phyloP scores from a whole-genome alignment of 2,329 filamentous ascomycete species.

The Didymella glomerata region DNA sequence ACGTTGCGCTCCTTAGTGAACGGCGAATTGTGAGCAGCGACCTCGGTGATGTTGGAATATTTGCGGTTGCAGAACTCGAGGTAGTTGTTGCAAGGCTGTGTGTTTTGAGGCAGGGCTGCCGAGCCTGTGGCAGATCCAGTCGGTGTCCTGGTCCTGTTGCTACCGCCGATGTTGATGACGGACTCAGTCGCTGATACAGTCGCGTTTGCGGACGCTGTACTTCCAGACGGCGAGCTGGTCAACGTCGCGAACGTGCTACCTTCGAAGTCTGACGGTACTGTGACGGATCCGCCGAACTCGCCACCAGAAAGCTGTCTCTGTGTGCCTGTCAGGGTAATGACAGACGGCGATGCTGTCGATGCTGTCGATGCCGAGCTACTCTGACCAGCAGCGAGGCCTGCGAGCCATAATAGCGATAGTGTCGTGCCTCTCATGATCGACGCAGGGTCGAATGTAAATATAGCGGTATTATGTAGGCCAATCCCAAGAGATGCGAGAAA shows the following conservation, averaged over 20 bases:
- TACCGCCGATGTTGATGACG: constrained; percentile 41
- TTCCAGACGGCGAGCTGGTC: constrained; percentile 26
- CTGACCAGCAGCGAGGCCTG: constrained; percentile 35
- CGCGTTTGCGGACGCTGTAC: constrained; percentile 32
- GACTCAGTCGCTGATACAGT: constrained; percentile 33
- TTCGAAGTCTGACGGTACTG: constrained; percentile 41
- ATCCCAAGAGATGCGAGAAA: constrained; percentile 5
- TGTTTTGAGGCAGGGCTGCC: constrained; percentile 47
- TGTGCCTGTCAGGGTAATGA: constrained; percentile 39
- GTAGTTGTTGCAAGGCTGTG: constrained; percentile 55
- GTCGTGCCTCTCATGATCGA: constrained; percentile 35
- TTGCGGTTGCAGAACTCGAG: constrained; percentile 51
- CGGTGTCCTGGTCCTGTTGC: constrained; percentile 38
- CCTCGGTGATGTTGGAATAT: constrained; percentile 55
- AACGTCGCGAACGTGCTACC: constrained; percentile 39
- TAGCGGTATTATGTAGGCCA: constrained; percentile 10
- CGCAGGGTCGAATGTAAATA: constrained; percentile 19
- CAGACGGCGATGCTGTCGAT: constrained; percentile 30
- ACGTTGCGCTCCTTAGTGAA: constrained; percentile 46
- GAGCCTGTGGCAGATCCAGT: constrained; percentile 36
- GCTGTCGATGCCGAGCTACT: constrained; percentile 33
- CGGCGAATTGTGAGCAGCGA: constrained; percentile 53
- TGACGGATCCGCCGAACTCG: constrained; percentile 36
- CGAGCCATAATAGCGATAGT: constrained; percentile 37
- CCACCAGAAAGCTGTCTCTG: constrained; percentile 27